Evolutionary conservation across 768 basidiomycete species (phyloP).

Genomic region (Melanogaster broomeanus): DNA sequence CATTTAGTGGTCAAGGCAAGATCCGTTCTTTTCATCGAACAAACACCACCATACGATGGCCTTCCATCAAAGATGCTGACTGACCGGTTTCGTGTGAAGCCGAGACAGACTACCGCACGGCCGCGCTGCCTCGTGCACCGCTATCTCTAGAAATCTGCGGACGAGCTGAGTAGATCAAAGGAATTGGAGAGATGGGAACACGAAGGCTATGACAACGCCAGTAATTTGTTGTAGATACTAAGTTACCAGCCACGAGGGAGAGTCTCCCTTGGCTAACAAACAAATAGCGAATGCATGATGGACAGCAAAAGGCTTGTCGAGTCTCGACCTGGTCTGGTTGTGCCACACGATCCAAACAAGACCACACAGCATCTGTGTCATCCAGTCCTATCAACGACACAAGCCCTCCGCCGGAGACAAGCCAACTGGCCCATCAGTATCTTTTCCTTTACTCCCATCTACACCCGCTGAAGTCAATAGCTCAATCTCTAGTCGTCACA

Average conservation of each 20-base stretch:
- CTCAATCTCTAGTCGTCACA: not conserved
- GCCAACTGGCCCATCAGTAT: slow-evolving; percentile 15
- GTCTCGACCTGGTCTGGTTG: not conserved
- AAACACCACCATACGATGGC: no score
- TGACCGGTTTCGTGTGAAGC: no score
- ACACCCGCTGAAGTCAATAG: not conserved
- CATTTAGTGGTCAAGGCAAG: no score
- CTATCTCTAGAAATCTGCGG: no score
- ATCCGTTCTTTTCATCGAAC: no score
- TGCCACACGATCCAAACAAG: slow-evolving; percentile 34
- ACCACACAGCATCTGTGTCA: slow-evolving; percentile 33
- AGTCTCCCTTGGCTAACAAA: not conserved
- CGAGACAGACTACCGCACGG: no score
- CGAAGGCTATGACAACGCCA: no score
- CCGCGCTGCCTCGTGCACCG: no score
- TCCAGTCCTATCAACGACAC: slow-evolving; percentile 32
- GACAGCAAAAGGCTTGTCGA: not conserved
- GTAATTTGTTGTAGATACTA: no score
- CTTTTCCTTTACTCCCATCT: slow-evolving; percentile 10
- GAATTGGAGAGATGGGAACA: no score
- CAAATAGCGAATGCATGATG: not conserved
- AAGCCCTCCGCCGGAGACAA: slow-evolving; percentile 16
- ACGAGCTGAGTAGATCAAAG: no score
- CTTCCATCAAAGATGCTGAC: no score
- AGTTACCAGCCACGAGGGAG: not conserved